Conservation (phyloP, 129 eudicot species). For the Apium graveolens region DNA sequence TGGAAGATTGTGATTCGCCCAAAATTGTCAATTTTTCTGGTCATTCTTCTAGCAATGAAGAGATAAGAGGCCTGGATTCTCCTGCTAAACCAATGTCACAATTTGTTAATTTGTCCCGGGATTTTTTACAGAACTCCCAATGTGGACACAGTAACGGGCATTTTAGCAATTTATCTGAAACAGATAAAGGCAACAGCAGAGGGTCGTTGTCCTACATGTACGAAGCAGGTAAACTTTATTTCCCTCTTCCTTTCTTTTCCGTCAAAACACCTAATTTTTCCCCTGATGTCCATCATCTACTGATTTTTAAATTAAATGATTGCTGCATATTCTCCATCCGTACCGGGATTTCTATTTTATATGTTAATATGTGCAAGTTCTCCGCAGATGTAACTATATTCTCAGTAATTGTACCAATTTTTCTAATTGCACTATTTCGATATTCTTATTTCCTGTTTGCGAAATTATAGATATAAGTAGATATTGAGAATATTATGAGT, state of each 20-base stretch:
- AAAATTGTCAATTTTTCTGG: constrained; percentile 37
- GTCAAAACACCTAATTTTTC: neutral
- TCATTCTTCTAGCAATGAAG: constrained; percentile 12
- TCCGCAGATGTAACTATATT: neutral
- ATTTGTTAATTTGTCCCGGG: constrained; percentile 30
- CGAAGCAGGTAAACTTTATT: constrained; percentile 49
- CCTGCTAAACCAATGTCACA: constrained; percentile 26
- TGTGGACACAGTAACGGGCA: constrained; percentile 23
- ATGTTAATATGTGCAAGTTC: neutral
- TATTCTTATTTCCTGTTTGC: constrained; percentile 1
- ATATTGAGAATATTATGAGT: neutral
- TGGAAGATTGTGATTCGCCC: constrained; percentile 35
- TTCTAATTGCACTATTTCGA: neutral
- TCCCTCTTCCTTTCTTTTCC: neutral
- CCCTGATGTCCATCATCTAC: neutral
- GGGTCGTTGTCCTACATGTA: constrained; percentile 49
- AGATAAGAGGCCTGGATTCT: constrained; percentile 17
- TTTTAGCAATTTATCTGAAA: constrained; percentile 20
- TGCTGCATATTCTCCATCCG: neutral
- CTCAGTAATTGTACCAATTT: neutral
- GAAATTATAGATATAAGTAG: neutral
- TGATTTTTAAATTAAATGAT: neutral
- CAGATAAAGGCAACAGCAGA: constrained; percentile 43
- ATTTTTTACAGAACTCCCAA: constrained; percentile 21
- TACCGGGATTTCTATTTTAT: neutral